Evolutionary conservation across 2,329 filamentous ascomycete genomes (phyloP).

Genomic region (Colletotrichum limetticola): DNA sequence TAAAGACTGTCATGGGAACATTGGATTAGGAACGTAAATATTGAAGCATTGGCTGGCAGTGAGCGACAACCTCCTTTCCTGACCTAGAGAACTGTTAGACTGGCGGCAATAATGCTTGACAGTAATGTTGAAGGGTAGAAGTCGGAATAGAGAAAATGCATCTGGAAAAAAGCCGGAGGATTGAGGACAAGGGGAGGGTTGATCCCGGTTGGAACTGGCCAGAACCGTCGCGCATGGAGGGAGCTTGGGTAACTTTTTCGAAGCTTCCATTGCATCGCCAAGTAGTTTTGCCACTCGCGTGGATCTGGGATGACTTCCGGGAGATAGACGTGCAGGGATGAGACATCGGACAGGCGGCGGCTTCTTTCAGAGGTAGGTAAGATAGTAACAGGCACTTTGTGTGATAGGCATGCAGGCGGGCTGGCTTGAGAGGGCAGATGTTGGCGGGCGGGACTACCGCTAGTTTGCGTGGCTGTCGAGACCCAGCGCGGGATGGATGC

Average conservation of each 20-base stretch:
- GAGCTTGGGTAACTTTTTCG: not conserved
- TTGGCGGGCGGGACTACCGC: not conserved
- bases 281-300: not conserved
- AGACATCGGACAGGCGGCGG: not conserved
- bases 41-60: not conserved
- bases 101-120: not conserved
- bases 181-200: not conserved
- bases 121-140: not conserved
- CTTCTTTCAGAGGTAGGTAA: not conserved
- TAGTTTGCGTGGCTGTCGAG: not conserved
- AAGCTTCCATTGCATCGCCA: not conserved
- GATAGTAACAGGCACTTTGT: too few relatives aligned
- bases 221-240: not conserved
- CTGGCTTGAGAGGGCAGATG: not conserved
- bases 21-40: not conserved
- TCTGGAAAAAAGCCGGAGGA: conserved; percentile 1
- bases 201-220: not conserved
- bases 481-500: not conserved
- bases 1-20: not conserved
- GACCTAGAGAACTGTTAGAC: not conserved
- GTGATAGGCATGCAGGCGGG: not conserved
- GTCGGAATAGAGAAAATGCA: not conserved
- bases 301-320: not conserved
- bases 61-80: not conserved
- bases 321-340: not conserved